phyloP scores from a whole-genome alignment of 2,329 filamentous ascomycete genomes.

The Pseudonectria foliicola region DNA sequence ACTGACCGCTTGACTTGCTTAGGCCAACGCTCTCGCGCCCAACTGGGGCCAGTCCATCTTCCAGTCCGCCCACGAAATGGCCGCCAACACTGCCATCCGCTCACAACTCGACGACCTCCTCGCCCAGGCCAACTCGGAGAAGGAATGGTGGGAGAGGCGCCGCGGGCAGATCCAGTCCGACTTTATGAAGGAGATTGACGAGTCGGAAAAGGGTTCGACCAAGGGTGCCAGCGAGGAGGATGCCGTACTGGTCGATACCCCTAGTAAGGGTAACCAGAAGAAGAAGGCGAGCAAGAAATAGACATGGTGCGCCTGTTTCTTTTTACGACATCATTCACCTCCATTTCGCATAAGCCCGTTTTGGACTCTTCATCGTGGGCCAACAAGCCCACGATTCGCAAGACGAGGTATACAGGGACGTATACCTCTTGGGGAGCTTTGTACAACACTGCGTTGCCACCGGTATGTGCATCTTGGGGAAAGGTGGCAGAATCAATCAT shows the following conservation, averaged over 20 bases:
- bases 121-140: conserved; percentile 63
- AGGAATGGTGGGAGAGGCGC: conserved; percentile 88
- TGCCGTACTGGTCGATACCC: conserved; percentile 66
- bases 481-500: neutral
- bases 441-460: conserved; percentile 4
- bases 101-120: conserved; percentile 70
- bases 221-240: conserved; percentile 31
- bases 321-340: neutral
- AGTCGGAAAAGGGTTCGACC: conserved; percentile 43
- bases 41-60: conserved; percentile 95
- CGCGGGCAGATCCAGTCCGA: conserved; percentile 63
- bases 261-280: conserved; percentile 40
- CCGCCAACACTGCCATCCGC: conserved; percentile 72
- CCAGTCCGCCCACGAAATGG: conserved; percentile 95
- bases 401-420: no score
- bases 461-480: conserved; percentile 3
- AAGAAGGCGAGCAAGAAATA: conserved; percentile 51
- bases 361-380: neutral
- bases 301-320: neutral
- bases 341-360: neutral
- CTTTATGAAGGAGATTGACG: conserved; percentile 80
- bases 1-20: conserved; percentile 2
- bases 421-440: neutral
- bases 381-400: no score
- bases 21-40: conserved; percentile 86